Percentiles rank a stretch among this genome's conserved stretches.
Evolutionary conservation across 2,329 filamentous ascomycete genomes (phyloP).

Genomic region (Colletotrichum echinochloae): DNA sequence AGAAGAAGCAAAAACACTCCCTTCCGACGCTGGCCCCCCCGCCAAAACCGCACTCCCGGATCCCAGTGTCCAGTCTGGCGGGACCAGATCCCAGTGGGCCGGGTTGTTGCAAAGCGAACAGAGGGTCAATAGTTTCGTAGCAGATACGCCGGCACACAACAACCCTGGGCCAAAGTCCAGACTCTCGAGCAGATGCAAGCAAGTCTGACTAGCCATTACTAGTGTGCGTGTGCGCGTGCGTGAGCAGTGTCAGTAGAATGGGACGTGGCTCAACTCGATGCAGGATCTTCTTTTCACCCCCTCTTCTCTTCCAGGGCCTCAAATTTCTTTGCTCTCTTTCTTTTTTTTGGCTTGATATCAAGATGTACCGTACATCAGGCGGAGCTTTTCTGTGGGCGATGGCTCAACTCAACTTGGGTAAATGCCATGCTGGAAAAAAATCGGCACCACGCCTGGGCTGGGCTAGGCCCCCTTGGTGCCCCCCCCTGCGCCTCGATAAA

Average conservation of each 20-base stretch:
- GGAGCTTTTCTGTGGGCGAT: neutral
- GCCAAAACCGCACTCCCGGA: slow-evolving; percentile 13
- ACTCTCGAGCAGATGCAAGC: neutral
- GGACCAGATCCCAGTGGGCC: slow-evolving; percentile 7
- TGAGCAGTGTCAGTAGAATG: neutral
- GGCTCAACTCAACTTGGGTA: too few relatives aligned
- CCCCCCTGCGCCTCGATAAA: neutral
- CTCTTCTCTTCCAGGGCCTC: neutral
- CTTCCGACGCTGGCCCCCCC: neutral
- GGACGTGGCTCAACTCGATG: neutral
- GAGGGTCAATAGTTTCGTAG: slow-evolving; percentile 4
- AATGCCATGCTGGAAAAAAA: neutral
- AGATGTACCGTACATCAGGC: neutral
- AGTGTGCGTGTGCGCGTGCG: neutral
- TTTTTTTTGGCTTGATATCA: neutral
- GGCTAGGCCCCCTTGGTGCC: neutral
- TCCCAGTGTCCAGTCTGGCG: slow-evolving; percentile 4
- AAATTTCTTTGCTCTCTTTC: neutral
- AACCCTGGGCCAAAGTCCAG: neutral
- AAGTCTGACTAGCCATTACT: neutral
- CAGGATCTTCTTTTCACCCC: neutral
- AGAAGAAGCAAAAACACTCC: neutral
- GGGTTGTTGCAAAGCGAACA: neutral
- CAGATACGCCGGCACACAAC: neutral
- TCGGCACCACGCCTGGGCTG: neutral